Evolutionary conservation across 768 basidiomycete genomes (phyloP).

Genomic region (Boletus rubescentipes): DNA sequence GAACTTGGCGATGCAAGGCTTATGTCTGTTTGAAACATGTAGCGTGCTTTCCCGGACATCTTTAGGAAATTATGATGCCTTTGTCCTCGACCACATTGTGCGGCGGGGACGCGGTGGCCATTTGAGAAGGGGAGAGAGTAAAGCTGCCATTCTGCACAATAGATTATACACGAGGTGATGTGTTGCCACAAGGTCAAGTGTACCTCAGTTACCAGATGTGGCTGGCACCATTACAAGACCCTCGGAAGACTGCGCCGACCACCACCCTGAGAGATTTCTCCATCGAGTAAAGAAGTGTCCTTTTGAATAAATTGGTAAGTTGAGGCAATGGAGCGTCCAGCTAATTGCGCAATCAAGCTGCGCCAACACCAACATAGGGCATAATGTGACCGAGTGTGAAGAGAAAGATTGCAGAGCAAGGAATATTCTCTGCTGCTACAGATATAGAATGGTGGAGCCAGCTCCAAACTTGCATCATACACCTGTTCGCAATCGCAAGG

Average conservation of each 20-base stretch:
- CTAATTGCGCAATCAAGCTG: background rate
- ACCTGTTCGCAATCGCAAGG: background rate
- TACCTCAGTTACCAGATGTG: too few relatives aligned
- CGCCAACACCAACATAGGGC: background rate
- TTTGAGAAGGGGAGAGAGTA: background rate
- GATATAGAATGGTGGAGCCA: background rate
- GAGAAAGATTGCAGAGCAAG: background rate
- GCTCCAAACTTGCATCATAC: background rate
- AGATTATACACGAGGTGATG: background rate
- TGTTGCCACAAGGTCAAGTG: too few relatives aligned
- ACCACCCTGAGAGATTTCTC: background rate
- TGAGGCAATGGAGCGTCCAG: background rate
- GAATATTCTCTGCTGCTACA: background rate
- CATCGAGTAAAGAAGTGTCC: background rate
- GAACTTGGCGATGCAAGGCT: background rate
- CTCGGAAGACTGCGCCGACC: background rate
- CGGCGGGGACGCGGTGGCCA: background rate
- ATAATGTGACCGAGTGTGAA: background rate
- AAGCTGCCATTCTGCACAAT: background rate
- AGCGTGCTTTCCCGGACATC: background rate
- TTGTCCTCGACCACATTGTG: background rate
- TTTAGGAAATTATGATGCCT: background rate
- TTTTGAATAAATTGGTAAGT: background rate
- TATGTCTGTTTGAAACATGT: background rate
- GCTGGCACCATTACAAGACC: too few relatives aligned